Percentiles rank a stretch among this genome's conserved stretches.
These are phyloP conservation scores for Batkoa obscura DNA, from an alignment of 371 early-diverging fungal species.

Conservation along the genomic window DNA sequence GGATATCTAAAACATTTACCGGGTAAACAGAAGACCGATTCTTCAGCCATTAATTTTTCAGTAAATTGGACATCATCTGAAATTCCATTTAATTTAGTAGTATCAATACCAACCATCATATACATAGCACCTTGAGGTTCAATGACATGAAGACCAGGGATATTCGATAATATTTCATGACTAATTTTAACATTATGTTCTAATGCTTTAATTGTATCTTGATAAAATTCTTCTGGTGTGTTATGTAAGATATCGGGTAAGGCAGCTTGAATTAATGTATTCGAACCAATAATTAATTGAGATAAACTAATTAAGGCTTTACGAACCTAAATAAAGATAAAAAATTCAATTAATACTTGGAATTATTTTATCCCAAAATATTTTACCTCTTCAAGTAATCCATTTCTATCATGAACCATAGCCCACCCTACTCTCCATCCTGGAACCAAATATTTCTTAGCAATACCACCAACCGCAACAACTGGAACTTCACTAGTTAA, in stretches of 20 bases:
- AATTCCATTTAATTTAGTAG: slow-evolving; percentile 51
- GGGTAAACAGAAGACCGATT: slow-evolving; percentile 69
- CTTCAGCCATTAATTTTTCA: slow-evolving; percentile 61
- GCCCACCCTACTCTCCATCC: slow-evolving; percentile 90
- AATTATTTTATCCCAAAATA: slow-evolving; percentile 9
- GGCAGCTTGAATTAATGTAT: slow-evolving; percentile 55
- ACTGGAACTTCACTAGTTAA: slow-evolving; percentile 64
- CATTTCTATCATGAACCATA: slow-evolving; percentile 50
- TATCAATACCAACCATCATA: slow-evolving; percentile 66
- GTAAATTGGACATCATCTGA: slow-evolving; percentile 58
- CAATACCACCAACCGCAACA: slow-evolving; percentile 66
- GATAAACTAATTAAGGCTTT: slow-evolving; percentile 45
- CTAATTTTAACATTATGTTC: slow-evolving; percentile 13
- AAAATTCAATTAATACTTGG: slow-evolving; percentile 11
- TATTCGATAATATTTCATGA: slow-evolving; percentile 19
- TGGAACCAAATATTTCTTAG: slow-evolving; percentile 79
- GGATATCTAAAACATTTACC: slow-evolving; percentile 71
- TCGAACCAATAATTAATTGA: slow-evolving; percentile 65
- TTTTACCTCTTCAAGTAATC: slow-evolving; percentile 21
- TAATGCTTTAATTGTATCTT: slow-evolving; percentile 43
- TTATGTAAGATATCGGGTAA: slow-evolving; percentile 56
- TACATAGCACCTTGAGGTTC: slow-evolving; percentile 88
- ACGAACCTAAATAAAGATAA: no score
- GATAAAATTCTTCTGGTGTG: slow-evolving; percentile 44
- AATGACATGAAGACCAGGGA: slow-evolving; percentile 57